phyloP scores from a whole-genome alignment of 2,329 filamentous ascomycete genomes.

The Xenosphaeropsis pyriputrescens region DNA sequence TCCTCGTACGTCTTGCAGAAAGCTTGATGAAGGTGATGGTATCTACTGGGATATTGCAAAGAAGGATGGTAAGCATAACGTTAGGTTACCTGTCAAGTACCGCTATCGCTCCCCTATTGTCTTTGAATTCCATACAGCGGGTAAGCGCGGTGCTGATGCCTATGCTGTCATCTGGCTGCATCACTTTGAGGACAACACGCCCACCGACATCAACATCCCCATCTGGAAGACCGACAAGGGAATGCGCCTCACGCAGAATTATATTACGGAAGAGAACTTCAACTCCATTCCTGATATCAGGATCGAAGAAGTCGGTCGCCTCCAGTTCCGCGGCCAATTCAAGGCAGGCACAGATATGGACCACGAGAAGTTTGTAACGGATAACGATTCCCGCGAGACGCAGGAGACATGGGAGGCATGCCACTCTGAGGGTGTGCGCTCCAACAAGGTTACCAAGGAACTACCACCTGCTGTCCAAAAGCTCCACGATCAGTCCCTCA shows the following conservation, averaged over 20 bases:
- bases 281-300: slow-evolving; percentile 56
- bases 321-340: slow-evolving; percentile 70
- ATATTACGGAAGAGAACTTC: slow-evolving; percentile 70
- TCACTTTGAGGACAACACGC: slow-evolving; percentile 68
- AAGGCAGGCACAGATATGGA: slow-evolving; percentile 82
- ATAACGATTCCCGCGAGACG: slow-evolving; percentile 83
- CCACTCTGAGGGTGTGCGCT: slow-evolving; percentile 70
- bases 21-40: slow-evolving; percentile 41
- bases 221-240: slow-evolving; percentile 75
- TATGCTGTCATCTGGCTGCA: slow-evolving; percentile 80
- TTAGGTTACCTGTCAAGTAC: slow-evolving; percentile 77
- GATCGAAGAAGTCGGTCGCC: slow-evolving; percentile 64
- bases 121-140: slow-evolving; percentile 64
- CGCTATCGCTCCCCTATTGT: slow-evolving; percentile 83
- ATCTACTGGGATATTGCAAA: slow-evolving; percentile 42
- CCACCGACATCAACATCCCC: slow-evolving; percentile 67
- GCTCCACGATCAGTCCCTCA: slow-evolving; percentile 70
- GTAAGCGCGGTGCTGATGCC: slow-evolving; percentile 55
- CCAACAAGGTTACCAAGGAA: slow-evolving; percentile 54
- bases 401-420: slow-evolving; percentile 94
- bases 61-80: slow-evolving; percentile 28
- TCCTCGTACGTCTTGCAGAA: slow-evolving; percentile 44
- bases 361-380: slow-evolving; percentile 68
- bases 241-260: slow-evolving; percentile 74
- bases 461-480: slow-evolving; percentile 58